Percentiles rank a stretch among this genome's conserved stretches.
These are phyloP conservation scores for Neurospora sp. DNA, from an alignment of 495 filamentous ascomycete genomes.

Conservation along the genomic window DNA sequence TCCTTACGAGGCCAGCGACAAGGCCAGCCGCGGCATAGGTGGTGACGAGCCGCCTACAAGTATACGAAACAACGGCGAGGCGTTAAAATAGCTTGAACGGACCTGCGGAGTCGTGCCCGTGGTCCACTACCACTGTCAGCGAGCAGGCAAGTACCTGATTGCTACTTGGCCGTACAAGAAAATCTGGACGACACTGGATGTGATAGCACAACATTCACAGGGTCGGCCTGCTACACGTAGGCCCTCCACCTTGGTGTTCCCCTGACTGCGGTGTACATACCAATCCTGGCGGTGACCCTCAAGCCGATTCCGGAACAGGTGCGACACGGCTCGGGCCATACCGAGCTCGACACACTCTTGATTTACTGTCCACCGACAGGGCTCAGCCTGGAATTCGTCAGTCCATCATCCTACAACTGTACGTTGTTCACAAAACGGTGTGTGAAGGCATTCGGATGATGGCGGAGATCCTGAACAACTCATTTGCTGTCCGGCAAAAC, in stretches of 20 bases:
- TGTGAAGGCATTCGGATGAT: neutral
- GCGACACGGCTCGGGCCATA: neutral
- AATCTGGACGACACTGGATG: constrained; percentile 1
- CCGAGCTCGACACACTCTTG: neutral
- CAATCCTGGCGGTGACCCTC: neutral
- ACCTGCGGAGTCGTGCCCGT: constrained; percentile 4
- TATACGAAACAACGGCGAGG: neutral
- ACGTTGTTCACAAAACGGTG: neutral
- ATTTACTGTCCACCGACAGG: neutral
- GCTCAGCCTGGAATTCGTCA: neutral
- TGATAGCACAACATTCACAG: constrained; percentile 1
- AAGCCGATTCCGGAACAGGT: neutral
- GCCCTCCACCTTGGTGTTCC: neutral
- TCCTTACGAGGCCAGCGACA: neutral
- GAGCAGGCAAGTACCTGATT: constrained; percentile 1
- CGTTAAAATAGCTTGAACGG: constrained; percentile 2
- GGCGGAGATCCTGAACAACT: neutral
- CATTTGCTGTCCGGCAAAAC: neutral
- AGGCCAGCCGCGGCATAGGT: constrained; percentile 2
- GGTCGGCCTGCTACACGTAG: neutral
- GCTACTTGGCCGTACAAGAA: constrained; percentile 7
- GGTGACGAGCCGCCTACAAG: constrained; percentile 3
- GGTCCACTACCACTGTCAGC: neutral
- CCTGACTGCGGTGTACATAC: constrained; percentile 7
- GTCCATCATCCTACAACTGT: neutral